Evolutionary conservation across 495 filamentous ascomycete genomes (phyloP), one percentile per base, ranked within the genome.

Genomic region (Chaetomium tenue): DNA sequence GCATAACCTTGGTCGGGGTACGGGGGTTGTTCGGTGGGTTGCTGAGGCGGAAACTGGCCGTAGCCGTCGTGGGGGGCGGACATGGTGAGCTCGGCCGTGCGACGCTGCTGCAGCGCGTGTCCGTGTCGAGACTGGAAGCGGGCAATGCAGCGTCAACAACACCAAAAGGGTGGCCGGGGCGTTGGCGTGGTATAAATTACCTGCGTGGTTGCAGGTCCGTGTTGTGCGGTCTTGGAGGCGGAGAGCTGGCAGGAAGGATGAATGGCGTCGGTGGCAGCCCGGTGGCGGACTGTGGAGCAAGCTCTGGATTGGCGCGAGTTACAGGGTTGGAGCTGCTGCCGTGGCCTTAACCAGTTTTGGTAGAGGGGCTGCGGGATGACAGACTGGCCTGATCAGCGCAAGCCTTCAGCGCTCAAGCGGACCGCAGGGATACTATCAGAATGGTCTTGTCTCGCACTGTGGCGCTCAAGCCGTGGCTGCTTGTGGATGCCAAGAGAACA

Each of bases 41-140:
- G 84, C 74, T 89, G 88, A 64, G 86, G 87, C 74, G 87, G 86
- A 59, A 81, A 79, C 63, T 84, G 81, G 77, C 79, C 77, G 70
- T 87, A 86, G 71, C 77, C 80, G 33, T 84, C 81, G 65, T 84
- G 78, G 30, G 83, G 82, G 58, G 82, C 81, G 23, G 83, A 76
- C 84, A 86, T 86, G 60, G 70, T 75, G 72, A 70, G 63, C 60
- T 65, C 60, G 66, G 28, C 61, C 58, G 44, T 44, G 61, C 37
- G 46, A 42, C 52, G 67, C 60, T 57, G 44, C 53, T 16, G 53
- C 61, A 57, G 50, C 61, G 61, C 53, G 61, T 20, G 51, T 57
- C 50, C 7, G 53, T 40, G 44, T 40, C 11, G 46, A 47, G 54
- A 56, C 51, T 52, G 26, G 25, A 58, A 47, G 58, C 52, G 64